These are phyloP conservation scores for Bacterosira constricta DNA, from an alignment of 108 stramenopile genomes.

Conservation along the genomic window DNA sequence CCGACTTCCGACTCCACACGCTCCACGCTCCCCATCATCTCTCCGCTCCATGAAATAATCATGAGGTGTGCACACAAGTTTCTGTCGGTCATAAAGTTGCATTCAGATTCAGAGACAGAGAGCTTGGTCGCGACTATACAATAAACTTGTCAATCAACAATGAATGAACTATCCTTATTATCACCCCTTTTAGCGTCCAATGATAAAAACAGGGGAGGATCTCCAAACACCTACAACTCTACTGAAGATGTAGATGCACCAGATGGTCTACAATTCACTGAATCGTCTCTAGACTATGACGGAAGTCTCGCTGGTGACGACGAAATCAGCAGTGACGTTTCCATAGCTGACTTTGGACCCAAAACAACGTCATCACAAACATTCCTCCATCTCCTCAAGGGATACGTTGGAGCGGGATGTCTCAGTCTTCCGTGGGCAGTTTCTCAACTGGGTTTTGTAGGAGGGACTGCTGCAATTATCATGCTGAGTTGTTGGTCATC, in stretches of 20 bases:
- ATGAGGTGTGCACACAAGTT: too few relatives aligned
- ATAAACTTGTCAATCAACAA: too few relatives aligned
- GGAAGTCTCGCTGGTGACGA: conserved; percentile 4
- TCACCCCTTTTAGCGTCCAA: too few relatives aligned
- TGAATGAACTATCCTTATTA: too few relatives aligned
- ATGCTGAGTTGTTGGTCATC: conserved; percentile 55
- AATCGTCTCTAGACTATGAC: background rate
- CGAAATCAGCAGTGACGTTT: background rate
- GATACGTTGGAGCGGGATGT: conserved; percentile 72
- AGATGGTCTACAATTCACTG: background rate
- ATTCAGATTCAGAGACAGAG: too few relatives aligned
- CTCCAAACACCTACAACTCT: background rate
- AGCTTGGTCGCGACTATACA: too few relatives aligned
- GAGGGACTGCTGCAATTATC: conserved; percentile 48
- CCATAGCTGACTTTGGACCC: background rate
- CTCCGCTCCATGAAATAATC: too few relatives aligned
- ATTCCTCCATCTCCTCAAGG: conserved; percentile 68
- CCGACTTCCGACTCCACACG: too few relatives aligned
- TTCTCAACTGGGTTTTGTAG: conserved; percentile 54
- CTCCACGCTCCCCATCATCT: too few relatives aligned
- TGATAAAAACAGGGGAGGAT: too few relatives aligned
- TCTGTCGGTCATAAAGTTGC: too few relatives aligned
- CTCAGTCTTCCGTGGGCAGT: conserved; percentile 73
- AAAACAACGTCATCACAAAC: conserved; percentile 58
- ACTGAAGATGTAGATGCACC: background rate